A percentile compares a stretch with the other conserved stretches of the same genome.
phyloP scores from a whole-genome alignment of 106 monocot species.

The Chionographis japonica region DNA sequence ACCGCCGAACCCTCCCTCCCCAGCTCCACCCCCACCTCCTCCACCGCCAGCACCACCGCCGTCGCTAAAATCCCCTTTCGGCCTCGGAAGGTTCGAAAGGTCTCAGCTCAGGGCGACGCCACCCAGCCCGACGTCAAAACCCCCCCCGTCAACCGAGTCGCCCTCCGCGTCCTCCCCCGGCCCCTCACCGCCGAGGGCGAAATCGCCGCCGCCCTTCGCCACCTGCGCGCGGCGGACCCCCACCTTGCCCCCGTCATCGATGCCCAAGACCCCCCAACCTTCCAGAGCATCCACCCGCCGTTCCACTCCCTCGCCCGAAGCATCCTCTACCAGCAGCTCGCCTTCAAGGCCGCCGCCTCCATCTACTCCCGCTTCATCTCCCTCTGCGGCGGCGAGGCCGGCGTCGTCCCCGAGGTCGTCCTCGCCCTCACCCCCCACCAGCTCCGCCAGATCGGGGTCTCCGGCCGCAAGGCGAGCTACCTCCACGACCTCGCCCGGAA shows the following conservation, averaged over 20 bases:
- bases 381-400: slow-evolving; percentile 57
- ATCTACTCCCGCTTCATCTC: slow-evolving; percentile 74
- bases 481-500: slow-evolving; percentile 80
- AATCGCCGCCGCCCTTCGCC: slow-evolving; percentile 48
- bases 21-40: background rate
- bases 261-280: slow-evolving; percentile 38
- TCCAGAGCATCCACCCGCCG: slow-evolving; percentile 43
- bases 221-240: slow-evolving; percentile 58
- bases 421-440: slow-evolving; percentile 51
- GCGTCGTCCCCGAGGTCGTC: slow-evolving; percentile 50
- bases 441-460: slow-evolving; percentile 83
- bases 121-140: too few relatives aligned
- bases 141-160: too few relatives aligned
- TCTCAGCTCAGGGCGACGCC: background rate
- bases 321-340: slow-evolving; percentile 86
- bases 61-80: background rate
- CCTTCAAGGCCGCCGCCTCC: slow-evolving; percentile 75
- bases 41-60: background rate
- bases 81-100: too few relatives aligned
- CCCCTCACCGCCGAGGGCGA: slow-evolving; percentile 63
- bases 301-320: slow-evolving; percentile 76
- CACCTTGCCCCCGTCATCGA: slow-evolving; percentile 45
- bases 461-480: slow-evolving; percentile 67
- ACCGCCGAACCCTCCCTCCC: too few relatives aligned
- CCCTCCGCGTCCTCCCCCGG: slow-evolving; percentile 17